Evolutionary conservation across 805 yeast genomes (phyloP).

Genomic region (Ogataea siamensis): DNA sequence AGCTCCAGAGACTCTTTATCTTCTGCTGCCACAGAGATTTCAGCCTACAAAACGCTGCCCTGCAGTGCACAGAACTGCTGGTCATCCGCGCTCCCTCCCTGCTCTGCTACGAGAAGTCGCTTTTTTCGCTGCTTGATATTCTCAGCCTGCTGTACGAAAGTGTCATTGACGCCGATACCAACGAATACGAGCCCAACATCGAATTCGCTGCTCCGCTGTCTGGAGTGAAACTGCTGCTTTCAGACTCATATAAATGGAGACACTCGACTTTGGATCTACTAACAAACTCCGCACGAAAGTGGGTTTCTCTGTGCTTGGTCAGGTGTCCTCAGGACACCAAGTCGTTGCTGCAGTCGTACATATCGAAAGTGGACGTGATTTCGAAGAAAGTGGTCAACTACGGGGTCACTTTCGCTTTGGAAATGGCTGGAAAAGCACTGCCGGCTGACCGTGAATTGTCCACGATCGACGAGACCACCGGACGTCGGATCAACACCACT

Average conservation of each 20-base stretch:
- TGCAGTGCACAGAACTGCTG: constrained; percentile 69
- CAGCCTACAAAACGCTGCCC: constrained; percentile 74
- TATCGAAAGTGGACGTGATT: constrained; percentile 40
- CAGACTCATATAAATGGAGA: constrained; percentile 80
- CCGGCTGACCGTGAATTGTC: constrained; percentile 65
- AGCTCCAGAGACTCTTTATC: constrained; percentile 64
- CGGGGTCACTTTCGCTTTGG: constrained; percentile 89
- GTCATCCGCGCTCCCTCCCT: constrained; percentile 70
- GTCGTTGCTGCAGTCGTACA: constrained; percentile 73
- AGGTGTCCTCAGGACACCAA: constrained; percentile 72
- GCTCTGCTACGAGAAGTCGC: constrained; percentile 67
- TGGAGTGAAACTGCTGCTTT: constrained; percentile 55
- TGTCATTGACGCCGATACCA: constrained; percentile 77
- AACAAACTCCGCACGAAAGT: constrained; percentile 54
- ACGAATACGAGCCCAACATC: constrained; percentile 82
- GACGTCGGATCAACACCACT: constrained; percentile 49
- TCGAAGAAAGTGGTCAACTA: constrained; percentile 46
- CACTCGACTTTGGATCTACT: constrained; percentile 60
- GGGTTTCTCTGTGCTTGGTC: constrained; percentile 61
- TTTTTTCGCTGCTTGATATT: constrained; percentile 79
- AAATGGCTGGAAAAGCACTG: constrained; percentile 76
- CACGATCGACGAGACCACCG: constrained; percentile 35
- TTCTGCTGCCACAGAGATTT: constrained; percentile 76
- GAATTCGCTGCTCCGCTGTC: constrained; percentile 45
- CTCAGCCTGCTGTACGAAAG: constrained; percentile 75